Evolutionary conservation across 2,329 filamentous ascomycete genomes (phyloP), one percentile per base, ranked within the genome.

Genomic region (Neofusicoccum laricinum): DNA sequence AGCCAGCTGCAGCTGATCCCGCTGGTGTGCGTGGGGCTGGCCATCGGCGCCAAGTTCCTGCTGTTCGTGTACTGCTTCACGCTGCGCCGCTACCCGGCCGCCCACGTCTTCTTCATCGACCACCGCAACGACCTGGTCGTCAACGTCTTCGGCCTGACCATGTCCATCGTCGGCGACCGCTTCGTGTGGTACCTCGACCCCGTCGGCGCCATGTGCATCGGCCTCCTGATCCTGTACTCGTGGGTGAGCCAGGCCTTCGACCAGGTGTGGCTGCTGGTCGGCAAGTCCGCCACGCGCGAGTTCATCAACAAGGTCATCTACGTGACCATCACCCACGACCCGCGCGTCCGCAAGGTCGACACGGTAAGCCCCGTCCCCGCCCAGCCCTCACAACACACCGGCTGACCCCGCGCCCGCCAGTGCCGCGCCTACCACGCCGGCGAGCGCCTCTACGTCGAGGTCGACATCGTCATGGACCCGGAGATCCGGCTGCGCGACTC

Each of bases 391-490:
- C 8, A n/a, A n/a, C n/a, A 10, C 2, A 2, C n/a, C 15, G 5
- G 8, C 19, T 25, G n/a, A 64, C 69, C 73, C 49, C 73, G 11
- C 30, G 59, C 45, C 10, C 6, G 63, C 51, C 32, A 76, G 66
- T 85, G 83, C 72, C 82, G 83, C 63, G 86, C 85, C 4, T 88
- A 88, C 70, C 85, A 88, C 69, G 84, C 85, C 0, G 86, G 86
- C 0, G 84, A 87, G 67, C 81, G 83, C 43, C 85, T 86, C 68
- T 88, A 87, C 67, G 86, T 87, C 17, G 86, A 88, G 68, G 82
- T 88, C 4, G 86, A 88, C 68, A 81, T 88, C 59, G 81, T 88
- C 58, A 85, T 88, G 79, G 81, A 86, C 69, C 83, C 83, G 66
- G 76, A 80, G 3, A 78, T 81, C 2, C 84, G 83, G 6, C 76